These are phyloP conservation scores for Mycena epipterygia DNA, from an alignment of 768 basidiomycete genomes.

Conservation along the genomic window DNA sequence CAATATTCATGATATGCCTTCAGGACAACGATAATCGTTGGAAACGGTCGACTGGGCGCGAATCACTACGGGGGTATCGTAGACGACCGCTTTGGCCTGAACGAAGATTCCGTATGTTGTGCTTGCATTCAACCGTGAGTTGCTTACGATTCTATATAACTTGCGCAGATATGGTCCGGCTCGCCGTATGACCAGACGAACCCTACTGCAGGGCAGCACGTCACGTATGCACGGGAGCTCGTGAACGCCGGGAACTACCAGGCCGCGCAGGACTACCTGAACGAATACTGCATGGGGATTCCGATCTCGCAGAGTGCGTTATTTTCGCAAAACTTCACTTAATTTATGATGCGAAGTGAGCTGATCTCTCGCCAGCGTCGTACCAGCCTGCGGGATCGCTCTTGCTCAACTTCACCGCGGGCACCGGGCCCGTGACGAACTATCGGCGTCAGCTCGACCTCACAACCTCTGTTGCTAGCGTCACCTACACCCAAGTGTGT, in stretches of 20 bases:
- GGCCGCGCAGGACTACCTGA: slow-evolving; percentile 22
- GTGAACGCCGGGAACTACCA: slow-evolving; percentile 14
- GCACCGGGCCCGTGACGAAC: slow-evolving; percentile 9
- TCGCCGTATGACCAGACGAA: slow-evolving; percentile 23
- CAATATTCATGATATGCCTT: no score
- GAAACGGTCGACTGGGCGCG: slow-evolving; percentile 21
- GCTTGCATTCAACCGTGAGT: neutral
- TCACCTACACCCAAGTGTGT: slow-evolving; percentile 11
- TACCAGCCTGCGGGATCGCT: slow-evolving; percentile 19
- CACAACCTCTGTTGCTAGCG: slow-evolving; percentile 13
- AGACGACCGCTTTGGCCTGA: slow-evolving; percentile 16
- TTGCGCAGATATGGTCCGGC: slow-evolving; percentile 20
- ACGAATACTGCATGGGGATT: slow-evolving; percentile 9
- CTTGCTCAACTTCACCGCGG: slow-evolving; percentile 14
- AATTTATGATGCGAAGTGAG: neutral
- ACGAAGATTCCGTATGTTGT: slow-evolving; percentile 21
- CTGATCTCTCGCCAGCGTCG: neutral
- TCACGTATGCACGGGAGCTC: slow-evolving; percentile 13
- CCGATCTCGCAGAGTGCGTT: slow-evolving; percentile 12
- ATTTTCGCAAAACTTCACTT: no score
- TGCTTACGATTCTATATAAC: no score
- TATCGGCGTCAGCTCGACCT: slow-evolving; percentile 19
- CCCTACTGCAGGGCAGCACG: neutral
- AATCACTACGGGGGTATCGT: slow-evolving; percentile 13
- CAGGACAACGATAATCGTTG: slow-evolving; percentile 14